These are phyloP conservation scores for Penicilliopsis zonata DNA, from an alignment of 495 filamentous ascomycete species.

Conservation along the genomic window DNA sequence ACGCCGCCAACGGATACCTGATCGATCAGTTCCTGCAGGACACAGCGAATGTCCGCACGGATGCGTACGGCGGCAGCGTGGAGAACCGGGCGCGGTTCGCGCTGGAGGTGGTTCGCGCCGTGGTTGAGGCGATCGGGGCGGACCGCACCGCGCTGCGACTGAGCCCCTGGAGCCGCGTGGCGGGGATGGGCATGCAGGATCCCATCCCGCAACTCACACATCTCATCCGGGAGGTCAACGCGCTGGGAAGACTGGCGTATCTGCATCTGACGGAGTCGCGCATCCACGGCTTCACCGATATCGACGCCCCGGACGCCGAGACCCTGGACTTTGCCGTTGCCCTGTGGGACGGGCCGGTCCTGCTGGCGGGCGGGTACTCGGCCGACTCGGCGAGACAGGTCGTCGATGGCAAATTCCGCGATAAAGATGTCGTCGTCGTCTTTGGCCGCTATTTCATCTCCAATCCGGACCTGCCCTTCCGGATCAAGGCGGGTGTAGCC, in stretches of 20 bases:
- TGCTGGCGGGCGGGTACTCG: conserved; percentile 50
- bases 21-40: conserved; percentile 65
- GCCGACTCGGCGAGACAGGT: conserved; percentile 32
- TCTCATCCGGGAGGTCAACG: conserved; percentile 38
- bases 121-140: conserved; percentile 51
- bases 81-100: conserved; percentile 58
- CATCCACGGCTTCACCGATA: conserved; percentile 32
- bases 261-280: conserved; percentile 51
- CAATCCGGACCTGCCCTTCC: conserved; percentile 60
- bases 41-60: conserved; percentile 47
- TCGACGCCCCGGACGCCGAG: conserved; percentile 30
- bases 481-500: conserved; percentile 42
- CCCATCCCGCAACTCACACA: conserved; percentile 51
- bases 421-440: conserved; percentile 38
- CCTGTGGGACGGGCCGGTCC: conserved; percentile 35
- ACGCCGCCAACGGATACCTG: conserved; percentile 64
- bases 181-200: conserved; percentile 57
- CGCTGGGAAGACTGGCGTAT: conserved; percentile 48
- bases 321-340: conserved; percentile 35
- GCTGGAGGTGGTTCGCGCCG: conserved; percentile 50
- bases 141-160: conserved; percentile 51
- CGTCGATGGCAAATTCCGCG: conserved; percentile 41
- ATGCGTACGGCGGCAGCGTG: conserved; percentile 58
- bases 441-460: conserved; percentile 58
- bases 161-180: conserved; percentile 51